Evolutionary conservation across 2,329 filamentous ascomycete genomes (phyloP).

Genomic region (Cordyceps fumosorosea): DNA sequence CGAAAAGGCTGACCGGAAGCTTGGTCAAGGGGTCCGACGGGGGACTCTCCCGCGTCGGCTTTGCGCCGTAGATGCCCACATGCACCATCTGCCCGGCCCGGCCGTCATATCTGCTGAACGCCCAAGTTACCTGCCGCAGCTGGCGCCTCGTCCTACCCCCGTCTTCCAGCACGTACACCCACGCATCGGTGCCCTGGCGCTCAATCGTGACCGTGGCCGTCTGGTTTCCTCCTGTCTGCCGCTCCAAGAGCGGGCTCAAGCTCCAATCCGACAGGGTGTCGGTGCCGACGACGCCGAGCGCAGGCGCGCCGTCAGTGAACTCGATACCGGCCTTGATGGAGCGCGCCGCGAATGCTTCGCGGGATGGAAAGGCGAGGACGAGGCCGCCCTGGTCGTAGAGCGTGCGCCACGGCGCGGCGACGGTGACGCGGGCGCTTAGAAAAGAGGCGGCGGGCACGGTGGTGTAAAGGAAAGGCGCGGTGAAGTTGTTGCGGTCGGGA

Average conservation of each 20-base stretch:
- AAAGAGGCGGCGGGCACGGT: constrained; percentile 11
- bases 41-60: constrained; percentile 16
- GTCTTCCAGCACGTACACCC: constrained; percentile 16
- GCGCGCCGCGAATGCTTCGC: constrained; percentile 2
- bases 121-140: constrained; percentile 16
- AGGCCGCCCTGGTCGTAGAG: constrained; percentile 18
- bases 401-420: constrained; percentile 16
- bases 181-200: constrained; percentile 15
- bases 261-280: constrained; percentile 17
- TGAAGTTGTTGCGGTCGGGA: constrained; percentile 15
- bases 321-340: constrained; percentile 18
- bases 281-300: constrained; percentile 16
- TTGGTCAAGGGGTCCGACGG: constrained; percentile 9
- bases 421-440: constrained; percentile 15
- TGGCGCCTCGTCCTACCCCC: constrained; percentile 2
- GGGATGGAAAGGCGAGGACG: constrained; percentile 13
- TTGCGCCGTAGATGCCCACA: constrained; percentile 17
- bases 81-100: constrained; percentile 11
- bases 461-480: constrained; percentile 16
- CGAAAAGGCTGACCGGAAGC: constrained; percentile 14
- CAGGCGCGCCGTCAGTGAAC: constrained; percentile 15
- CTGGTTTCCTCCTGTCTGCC: constrained; percentile 9
- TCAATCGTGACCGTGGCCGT: constrained; percentile 14
- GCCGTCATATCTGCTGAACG: constrained; percentile 13
- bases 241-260: constrained; percentile 14